Percentiles rank a stretch among this genome's conserved stretches.
Evolutionary conservation across 2,329 filamentous ascomycete genomes (phyloP).

Genomic region (Ascochyta koolunga): DNA sequence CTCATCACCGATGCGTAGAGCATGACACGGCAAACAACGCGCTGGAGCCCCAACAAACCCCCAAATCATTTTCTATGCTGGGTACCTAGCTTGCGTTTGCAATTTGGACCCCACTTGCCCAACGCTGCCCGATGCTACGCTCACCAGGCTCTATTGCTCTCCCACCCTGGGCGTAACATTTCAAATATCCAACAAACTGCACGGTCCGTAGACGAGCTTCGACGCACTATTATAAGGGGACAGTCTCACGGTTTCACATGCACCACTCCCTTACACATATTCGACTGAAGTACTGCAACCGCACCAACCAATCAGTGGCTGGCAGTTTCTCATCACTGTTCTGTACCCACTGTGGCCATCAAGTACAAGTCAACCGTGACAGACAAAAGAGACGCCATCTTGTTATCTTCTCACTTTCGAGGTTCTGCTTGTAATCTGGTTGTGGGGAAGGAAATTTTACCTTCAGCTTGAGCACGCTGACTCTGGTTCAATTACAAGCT

Average conservation of each 20-base stretch:
- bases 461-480: conserved; percentile 5
- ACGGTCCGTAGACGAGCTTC: conserved; percentile 9
- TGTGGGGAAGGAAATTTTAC: background rate
- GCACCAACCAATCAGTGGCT: conserved; percentile 38
- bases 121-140: conserved; percentile 17
- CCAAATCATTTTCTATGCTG: background rate
- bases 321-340: conserved; percentile 44
- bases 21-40: conserved; percentile 7
- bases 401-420: background rate
- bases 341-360: conserved; percentile 4
- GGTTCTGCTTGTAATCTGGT: background rate
- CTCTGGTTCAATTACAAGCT: conserved; percentile 1
- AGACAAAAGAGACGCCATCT: background rate
- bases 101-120: conserved; percentile 3
- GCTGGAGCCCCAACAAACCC: conserved; percentile 3
- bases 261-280: conserved; percentile 19
- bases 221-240: conserved; percentile 15
- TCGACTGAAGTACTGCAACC: conserved; percentile 22
- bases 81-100: conserved; percentile 2
- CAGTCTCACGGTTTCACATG: conserved; percentile 32
- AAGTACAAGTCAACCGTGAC: conserved; percentile 9
- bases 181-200: conserved; percentile 9
- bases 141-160: conserved; percentile 1
- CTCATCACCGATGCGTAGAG: conserved; percentile 16
- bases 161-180: background rate